phyloP scores from a whole-genome alignment of 306 rosid species.

The Ziziphus jujuba region DNA sequence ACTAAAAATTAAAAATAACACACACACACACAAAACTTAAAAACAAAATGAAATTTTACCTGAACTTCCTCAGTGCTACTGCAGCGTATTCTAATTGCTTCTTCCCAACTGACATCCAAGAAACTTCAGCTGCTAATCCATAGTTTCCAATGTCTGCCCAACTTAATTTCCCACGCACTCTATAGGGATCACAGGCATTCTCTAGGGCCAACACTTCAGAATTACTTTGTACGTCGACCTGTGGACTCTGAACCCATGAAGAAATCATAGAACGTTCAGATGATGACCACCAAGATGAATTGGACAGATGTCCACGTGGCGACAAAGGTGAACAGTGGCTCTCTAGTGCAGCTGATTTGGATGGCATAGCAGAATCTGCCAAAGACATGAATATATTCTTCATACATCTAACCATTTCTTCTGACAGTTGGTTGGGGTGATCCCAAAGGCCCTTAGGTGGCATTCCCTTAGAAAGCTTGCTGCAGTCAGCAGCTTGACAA shows the following conservation, averaged over 20 bases:
- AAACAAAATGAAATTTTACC: slow-evolving; percentile 34
- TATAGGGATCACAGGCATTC: slow-evolving; percentile 64
- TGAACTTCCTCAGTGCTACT: slow-evolving; percentile 65
- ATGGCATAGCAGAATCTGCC: slow-evolving; percentile 50
- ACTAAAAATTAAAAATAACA: too few species aligned
- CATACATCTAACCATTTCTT: slow-evolving; percentile 82
- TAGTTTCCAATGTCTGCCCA: slow-evolving; percentile 72
- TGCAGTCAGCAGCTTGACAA: slow-evolving; percentile 32
- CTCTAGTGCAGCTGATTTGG: slow-evolving; percentile 42
- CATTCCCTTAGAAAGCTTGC: slow-evolving; percentile 45
- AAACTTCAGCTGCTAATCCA: slow-evolving; percentile 64
- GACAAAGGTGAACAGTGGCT: slow-evolving; percentile 48
- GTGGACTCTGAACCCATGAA: slow-evolving; percentile 66
- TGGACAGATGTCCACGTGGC: slow-evolving; percentile 61
- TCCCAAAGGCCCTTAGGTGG: slow-evolving; percentile 60
- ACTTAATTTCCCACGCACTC: slow-evolving; percentile 65
- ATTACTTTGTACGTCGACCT: slow-evolving; percentile 45
- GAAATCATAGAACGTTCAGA: slow-evolving; percentile 62
- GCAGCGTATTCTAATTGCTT: slow-evolving; percentile 81
- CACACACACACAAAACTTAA: neutral
- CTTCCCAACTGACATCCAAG: slow-evolving; percentile 90
- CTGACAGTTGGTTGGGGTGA: slow-evolving; percentile 63
- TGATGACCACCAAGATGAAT: slow-evolving; percentile 73
- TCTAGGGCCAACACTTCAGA: slow-evolving; percentile 56
- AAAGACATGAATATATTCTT: slow-evolving; percentile 69